phyloP scores from a whole-genome alignment of 805 yeast genomes.

The Yamadazyma laniorum region DNA sequence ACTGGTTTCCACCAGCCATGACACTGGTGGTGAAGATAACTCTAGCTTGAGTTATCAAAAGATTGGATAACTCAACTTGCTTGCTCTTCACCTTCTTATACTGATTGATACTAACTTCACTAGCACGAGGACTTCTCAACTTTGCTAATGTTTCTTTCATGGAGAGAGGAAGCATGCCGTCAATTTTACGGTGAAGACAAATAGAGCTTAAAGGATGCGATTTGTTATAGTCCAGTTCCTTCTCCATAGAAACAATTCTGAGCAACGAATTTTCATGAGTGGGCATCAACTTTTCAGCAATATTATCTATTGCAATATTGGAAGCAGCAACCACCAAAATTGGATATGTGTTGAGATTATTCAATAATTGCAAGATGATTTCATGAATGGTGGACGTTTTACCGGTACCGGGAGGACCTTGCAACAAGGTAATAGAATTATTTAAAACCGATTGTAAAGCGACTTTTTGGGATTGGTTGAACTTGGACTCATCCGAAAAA shows the following conservation, averaged over 20 bases:
- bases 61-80: slow-evolving; percentile 45
- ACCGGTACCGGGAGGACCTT: slow-evolving; percentile 69
- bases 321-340: slow-evolving; percentile 74
- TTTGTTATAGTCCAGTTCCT: slow-evolving; percentile 58
- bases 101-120: slow-evolving; percentile 41
- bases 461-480: slow-evolving; percentile 58
- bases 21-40: slow-evolving; percentile 73
- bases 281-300: slow-evolving; percentile 63
- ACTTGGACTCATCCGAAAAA: slow-evolving; percentile 43
- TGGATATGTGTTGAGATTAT: slow-evolving; percentile 56
- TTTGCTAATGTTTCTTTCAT: slow-evolving; percentile 43
- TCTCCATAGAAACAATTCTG: slow-evolving; percentile 58
- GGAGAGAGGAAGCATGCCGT: slow-evolving; percentile 46
- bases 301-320: slow-evolving; percentile 72
- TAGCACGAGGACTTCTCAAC: slow-evolving; percentile 38
- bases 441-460: slow-evolving; percentile 54
- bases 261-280: slow-evolving; percentile 51
- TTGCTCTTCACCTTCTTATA: slow-evolving; percentile 50
- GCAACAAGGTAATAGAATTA: slow-evolving; percentile 48
- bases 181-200: slow-evolving; percentile 62
- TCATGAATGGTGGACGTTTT: slow-evolving; percentile 45
- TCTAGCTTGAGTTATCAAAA: slow-evolving; percentile 59
- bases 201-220: slow-evolving; percentile 58
- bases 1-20: slow-evolving; percentile 65
- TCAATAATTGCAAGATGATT: slow-evolving; percentile 51